phyloP scores from a whole-genome alignment of 257 asterid genomes.

The Echites panduratus region DNA sequence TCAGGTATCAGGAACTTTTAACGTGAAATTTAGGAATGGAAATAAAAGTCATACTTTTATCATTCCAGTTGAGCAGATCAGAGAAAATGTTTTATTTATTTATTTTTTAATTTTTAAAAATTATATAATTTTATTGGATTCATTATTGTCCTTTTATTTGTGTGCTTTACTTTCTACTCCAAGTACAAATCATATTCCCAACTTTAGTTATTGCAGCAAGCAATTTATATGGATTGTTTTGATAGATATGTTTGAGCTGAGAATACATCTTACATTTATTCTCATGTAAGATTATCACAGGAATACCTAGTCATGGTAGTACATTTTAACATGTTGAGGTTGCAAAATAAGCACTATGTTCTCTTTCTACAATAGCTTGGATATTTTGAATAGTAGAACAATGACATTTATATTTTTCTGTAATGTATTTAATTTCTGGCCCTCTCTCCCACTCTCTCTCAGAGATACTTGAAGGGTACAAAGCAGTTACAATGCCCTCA shows the following conservation, averaged over 20 bases:
- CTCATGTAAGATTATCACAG: not conserved
- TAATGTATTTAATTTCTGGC: constrained; percentile 10
- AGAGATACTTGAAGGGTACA: constrained; percentile 86
- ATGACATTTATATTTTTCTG: not conserved
- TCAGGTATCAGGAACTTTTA: not conserved
- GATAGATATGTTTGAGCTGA: not conserved
- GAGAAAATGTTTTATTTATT: no score
- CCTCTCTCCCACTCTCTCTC: constrained; percentile 4
- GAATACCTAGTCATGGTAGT: not conserved
- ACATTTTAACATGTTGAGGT: not conserved
- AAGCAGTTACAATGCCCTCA: constrained; percentile 56
- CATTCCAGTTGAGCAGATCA: not conserved
- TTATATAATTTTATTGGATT: no score
- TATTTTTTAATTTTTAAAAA: not conserved
- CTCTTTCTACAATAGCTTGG: not conserved
- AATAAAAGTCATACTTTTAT: not conserved
- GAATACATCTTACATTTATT: not conserved
- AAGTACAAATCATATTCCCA: not conserved
- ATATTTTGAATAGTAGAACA: not conserved
- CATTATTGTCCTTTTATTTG: not conserved
- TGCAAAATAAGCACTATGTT: not conserved
- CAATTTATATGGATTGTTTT: not conserved
- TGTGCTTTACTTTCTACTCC: not conserved
- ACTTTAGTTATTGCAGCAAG: not conserved
- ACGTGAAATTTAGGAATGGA: not conserved